Percentiles rank a stretch among this genome's conserved stretches.
phyloP scores from a whole-genome alignment of 225 moss, liverwort and hornwort species.

The Straminergon stramineum region DNA sequence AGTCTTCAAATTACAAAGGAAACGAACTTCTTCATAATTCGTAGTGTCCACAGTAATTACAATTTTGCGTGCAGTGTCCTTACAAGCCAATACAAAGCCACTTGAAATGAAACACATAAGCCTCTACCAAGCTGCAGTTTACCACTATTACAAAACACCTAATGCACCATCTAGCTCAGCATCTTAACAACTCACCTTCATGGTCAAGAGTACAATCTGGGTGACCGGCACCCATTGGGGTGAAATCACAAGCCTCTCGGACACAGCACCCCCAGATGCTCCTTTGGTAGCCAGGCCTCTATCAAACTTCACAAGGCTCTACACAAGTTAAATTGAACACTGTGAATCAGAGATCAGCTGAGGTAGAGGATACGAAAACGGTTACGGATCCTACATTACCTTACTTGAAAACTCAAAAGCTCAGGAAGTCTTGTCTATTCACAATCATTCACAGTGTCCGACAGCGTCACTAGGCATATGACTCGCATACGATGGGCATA shows the following conservation, averaged over 20 bases:
- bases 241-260: slow-evolving; percentile 53
- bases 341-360: background rate
- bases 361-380: background rate
- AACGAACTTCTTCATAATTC: background rate
- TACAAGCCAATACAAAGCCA: background rate
- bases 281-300: slow-evolving; percentile 72
- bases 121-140: background rate
- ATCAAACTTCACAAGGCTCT: slow-evolving; percentile 69
- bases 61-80: background rate
- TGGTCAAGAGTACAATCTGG: slow-evolving; percentile 64
- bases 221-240: slow-evolving; percentile 63
- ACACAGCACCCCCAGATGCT: slow-evolving; percentile 57
- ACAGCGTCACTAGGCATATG: background rate
- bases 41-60: background rate
- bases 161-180: background rate
- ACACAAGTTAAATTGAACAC: background rate
- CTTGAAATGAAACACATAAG: background rate
- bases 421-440: background rate
- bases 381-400: background rate
- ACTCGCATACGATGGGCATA: background rate
- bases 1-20: background rate
- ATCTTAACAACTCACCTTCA: slow-evolving; percentile 43
- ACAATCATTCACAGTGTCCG: background rate
- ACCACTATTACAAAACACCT: background rate
- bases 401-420: background rate